phyloP scores from a whole-genome alignment of 495 filamentous ascomycete species.

The Poronia punctata region DNA sequence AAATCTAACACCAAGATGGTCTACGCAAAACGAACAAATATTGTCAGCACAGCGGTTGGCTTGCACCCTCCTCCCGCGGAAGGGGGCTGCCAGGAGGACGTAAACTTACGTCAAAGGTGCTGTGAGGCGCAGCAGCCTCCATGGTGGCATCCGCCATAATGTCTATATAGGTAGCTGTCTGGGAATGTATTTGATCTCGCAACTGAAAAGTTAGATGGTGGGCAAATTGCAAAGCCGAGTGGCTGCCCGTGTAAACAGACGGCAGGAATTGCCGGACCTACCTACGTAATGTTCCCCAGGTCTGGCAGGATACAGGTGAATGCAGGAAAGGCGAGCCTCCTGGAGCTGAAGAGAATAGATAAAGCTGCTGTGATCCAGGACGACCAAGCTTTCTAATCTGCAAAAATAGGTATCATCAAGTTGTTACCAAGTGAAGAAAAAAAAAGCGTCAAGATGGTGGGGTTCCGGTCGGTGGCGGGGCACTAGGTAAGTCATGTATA shows the following conservation, averaged over 20 bases:
- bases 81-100: not conserved
- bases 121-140: slow-evolving; percentile 16
- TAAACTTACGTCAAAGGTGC: slow-evolving; percentile 14
- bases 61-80: not conserved
- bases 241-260: too few relatives aligned
- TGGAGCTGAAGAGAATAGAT: too few relatives aligned
- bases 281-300: too few relatives aligned
- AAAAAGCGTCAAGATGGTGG: slow-evolving; percentile 3
- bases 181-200: not conserved
- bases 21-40: slow-evolving; percentile 19
- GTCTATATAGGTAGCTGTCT: not conserved
- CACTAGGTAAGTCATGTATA: not conserved
- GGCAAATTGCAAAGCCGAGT: too few relatives aligned
- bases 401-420: not conserved
- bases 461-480: slow-evolving; percentile 5
- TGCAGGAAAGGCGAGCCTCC: too few relatives aligned
- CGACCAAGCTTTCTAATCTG: too few relatives aligned
- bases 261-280: too few relatives aligned
- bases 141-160: slow-evolving; percentile 6
- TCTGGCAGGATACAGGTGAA: too few relatives aligned
- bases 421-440: slow-evolving; percentile 2
- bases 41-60: slow-evolving; percentile 1
- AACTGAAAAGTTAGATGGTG: too few relatives aligned
- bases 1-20: slow-evolving; percentile 63
- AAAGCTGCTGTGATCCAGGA: too few relatives aligned